Percentiles rank a stretch among this genome's conserved stretches.
Evolutionary conservation across 306 rosid genomes (phyloP).

Genomic region (Lithocarpus polystachyus): DNA sequence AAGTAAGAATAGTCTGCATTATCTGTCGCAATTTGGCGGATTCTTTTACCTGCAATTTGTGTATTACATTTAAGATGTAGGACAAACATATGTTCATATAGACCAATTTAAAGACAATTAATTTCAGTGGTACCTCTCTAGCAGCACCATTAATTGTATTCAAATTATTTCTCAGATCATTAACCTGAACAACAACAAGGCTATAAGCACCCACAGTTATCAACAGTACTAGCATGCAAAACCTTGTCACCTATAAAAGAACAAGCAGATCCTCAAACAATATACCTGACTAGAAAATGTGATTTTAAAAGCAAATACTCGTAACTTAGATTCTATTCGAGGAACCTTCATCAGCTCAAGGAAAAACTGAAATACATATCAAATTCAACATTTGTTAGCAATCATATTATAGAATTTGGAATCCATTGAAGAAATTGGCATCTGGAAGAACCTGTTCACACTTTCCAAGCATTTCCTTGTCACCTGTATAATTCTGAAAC

Average conservation of each 20-base stretch:
- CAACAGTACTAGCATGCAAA: constrained; percentile 21
- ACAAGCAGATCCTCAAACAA: constrained; percentile 14
- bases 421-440: constrained; percentile 18
- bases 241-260: neutral
- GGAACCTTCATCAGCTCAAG: constrained; percentile 97
- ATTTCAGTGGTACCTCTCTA: constrained; percentile 62
- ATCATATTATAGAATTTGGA: constrained; percentile 11
- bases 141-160: constrained; percentile 78
- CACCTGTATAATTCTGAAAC: constrained; percentile 74
- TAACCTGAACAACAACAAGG: constrained; percentile 55
- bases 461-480: constrained; percentile 89
- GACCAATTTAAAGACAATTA: constrained; percentile 21
- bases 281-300: constrained; percentile 84
- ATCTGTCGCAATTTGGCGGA: constrained; percentile 88
- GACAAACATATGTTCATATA: constrained; percentile 12
- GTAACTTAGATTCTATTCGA: constrained; percentile 85
- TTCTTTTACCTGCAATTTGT: constrained; percentile 76
- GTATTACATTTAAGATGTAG: constrained; percentile 20
- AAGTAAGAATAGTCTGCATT: constrained; percentile 96
- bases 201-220: constrained; percentile 18
- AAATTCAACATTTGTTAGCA: constrained; percentile 20
- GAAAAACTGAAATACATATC: constrained; percentile 60
- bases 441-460: constrained; percentile 83
- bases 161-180: constrained; percentile 67
- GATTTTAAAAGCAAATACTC: constrained; percentile 95